Percentiles rank a stretch among this genome's conserved stretches.
These are phyloP conservation scores for Galerina marginata DNA, from an alignment of 768 basidiomycete species.

Conservation along the genomic window DNA sequence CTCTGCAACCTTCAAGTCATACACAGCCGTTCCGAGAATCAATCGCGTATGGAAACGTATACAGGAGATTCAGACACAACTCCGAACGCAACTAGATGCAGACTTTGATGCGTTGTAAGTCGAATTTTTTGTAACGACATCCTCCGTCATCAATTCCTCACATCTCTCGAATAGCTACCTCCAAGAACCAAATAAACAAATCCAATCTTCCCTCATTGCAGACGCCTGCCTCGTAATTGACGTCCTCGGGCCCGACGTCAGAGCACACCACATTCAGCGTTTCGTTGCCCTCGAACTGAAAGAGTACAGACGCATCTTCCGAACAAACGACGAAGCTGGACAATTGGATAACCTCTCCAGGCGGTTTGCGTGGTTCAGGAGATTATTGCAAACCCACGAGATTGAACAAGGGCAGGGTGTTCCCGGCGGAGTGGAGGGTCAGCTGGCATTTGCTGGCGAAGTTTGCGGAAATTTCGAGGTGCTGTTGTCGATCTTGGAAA, in stretches of 20 bases:
- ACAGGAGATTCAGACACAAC: conserved; percentile 80
- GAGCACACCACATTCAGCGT: conserved; percentile 81
- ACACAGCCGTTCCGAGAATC: conserved; percentile 77
- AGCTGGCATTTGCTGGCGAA: conserved; percentile 81
- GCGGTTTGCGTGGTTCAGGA: conserved; percentile 94
- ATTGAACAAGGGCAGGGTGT: conserved; percentile 84
- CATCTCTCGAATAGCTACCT: conserved; percentile 60
- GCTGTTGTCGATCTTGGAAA: conserved; percentile 15
- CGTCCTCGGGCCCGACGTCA: conserved; percentile 84
- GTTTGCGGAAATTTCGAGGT: conserved; percentile 94
- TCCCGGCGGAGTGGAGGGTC: conserved; percentile 87
- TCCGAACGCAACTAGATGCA: conserved; percentile 80
- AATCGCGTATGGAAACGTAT: conserved; percentile 79
- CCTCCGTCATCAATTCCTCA: conserved; percentile 1
- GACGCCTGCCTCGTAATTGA: conserved; percentile 92
- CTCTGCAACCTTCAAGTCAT: conserved; percentile 78
- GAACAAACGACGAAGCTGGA: conserved; percentile 91
- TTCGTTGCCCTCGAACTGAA: conserved; percentile 90
- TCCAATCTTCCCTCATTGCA: conserved; percentile 67
- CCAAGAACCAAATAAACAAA: conserved; percentile 72
- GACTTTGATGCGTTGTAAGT: conserved; percentile 94
- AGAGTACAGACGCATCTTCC: conserved; percentile 96
- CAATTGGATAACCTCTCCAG: conserved; percentile 94
- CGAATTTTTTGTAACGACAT: background rate
- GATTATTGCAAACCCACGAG: conserved; percentile 85